Evolutionary conservation across 805 yeast genomes (phyloP).

Genomic region (Soucietia sequanensis): DNA sequence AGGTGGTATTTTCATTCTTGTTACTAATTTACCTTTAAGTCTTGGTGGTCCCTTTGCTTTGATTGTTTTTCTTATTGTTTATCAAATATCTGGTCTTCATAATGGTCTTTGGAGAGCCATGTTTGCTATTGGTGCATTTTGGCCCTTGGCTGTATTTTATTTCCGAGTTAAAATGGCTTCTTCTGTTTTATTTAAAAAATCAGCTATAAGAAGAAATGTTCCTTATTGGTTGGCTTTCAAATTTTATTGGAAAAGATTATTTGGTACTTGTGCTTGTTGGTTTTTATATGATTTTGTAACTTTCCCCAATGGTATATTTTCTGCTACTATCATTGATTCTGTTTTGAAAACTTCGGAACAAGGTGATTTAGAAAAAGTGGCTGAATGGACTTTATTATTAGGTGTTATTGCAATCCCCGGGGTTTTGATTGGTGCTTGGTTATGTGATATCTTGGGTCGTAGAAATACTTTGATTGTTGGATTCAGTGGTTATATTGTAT

Average conservation of each 20-base stretch:
- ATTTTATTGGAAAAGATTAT: conserved; percentile 64
- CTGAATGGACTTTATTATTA: conserved; percentile 71
- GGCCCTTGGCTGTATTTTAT: conserved; percentile 72
- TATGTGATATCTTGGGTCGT: conserved; percentile 66
- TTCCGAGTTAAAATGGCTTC: conserved; percentile 71
- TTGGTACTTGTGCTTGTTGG: conserved; percentile 78
- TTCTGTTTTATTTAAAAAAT: conserved; percentile 59
- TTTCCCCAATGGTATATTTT: conserved; percentile 74
- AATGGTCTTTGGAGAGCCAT: conserved; percentile 67
- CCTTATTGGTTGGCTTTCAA: conserved; percentile 56
- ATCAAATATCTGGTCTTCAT: conserved; percentile 51
- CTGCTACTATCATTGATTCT: conserved; percentile 58
- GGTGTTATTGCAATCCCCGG: conserved; percentile 73
- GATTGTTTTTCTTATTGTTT: conserved; percentile 64
- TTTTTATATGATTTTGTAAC: conserved; percentile 79
- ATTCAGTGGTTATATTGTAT: conserved; percentile 65
- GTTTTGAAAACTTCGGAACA: conserved; percentile 30
- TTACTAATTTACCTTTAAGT: conserved; percentile 70
- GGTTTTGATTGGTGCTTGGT: conserved; percentile 63
- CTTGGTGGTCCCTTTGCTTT: conserved; percentile 80
- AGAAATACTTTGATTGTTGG: conserved; percentile 71
- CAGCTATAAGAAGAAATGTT: conserved; percentile 57
- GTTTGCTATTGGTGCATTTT: conserved; percentile 61
- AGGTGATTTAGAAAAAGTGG: conserved; percentile 51
- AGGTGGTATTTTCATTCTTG: conserved; percentile 64